phyloP scores from a whole-genome alignment of 2,329 filamentous ascomycete species.

The Lachnellula cervina region DNA sequence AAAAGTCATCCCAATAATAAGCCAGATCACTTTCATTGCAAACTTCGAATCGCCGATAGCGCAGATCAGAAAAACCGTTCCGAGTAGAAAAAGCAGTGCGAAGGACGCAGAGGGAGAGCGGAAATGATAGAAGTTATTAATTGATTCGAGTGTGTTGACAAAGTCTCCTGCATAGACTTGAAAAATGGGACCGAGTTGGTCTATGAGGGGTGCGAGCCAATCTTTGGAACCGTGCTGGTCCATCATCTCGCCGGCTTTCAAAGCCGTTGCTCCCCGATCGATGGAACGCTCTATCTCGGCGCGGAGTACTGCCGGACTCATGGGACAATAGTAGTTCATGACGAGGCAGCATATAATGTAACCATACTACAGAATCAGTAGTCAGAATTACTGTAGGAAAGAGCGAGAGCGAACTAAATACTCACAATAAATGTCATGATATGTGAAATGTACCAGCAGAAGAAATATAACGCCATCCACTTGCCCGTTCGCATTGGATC shows the following conservation, averaged over 20 bases:
- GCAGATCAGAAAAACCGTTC: conserved; percentile 20
- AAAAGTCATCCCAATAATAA: conserved; percentile 29
- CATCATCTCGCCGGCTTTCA: conserved; percentile 33
- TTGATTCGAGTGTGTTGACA: conserved; percentile 32
- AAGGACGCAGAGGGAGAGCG: conserved; percentile 29
- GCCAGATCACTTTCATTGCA: conserved; percentile 28
- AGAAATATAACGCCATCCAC: conserved; percentile 24
- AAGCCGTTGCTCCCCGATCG: conserved; percentile 28
- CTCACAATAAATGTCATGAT: conserved; percentile 22
- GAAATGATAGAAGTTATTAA: conserved; percentile 37
- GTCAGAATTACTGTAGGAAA: conserved; percentile 6
- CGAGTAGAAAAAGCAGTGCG: conserved; percentile 25
- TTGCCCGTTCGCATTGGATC: conserved; percentile 28
- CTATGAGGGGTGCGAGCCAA: conserved; percentile 28
- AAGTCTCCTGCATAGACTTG: conserved; percentile 34
- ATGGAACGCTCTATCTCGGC: conserved; percentile 30
- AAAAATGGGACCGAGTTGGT: conserved; percentile 29
- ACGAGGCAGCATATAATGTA: conserved; percentile 17
- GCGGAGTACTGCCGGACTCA: conserved; percentile 13
- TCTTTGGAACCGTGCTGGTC: conserved; percentile 33
- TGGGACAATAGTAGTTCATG: conserved; percentile 19
- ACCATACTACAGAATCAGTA: conserved; percentile 5
- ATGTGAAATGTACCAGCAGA: conserved; percentile 20
- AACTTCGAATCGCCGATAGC: conserved; percentile 27
- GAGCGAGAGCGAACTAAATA: conserved; percentile 3